Conservation (phyloP, 2,329 filamentous ascomycete genomes). For the Cyphellophora attinorum region DNA sequence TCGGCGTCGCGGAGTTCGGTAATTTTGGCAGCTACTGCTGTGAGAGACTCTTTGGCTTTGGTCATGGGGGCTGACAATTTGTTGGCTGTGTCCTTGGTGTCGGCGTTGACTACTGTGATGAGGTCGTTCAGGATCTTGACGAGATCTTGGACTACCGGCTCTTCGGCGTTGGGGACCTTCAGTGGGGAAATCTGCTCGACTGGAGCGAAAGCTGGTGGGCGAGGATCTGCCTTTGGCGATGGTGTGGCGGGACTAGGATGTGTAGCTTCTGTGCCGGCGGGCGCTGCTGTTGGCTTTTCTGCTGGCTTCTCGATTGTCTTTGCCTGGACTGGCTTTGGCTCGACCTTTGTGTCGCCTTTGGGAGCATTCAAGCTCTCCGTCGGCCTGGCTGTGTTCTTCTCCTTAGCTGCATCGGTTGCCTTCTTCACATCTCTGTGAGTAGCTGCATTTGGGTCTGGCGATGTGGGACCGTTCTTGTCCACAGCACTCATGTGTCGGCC, state of each 20-base stretch:
- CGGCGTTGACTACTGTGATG: constrained; percentile 84
- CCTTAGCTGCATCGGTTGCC: constrained; percentile 6
- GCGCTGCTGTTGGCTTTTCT: constrained; percentile 19
- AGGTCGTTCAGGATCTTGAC: constrained; percentile 95
- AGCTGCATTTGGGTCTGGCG: background rate
- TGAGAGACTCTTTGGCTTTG: constrained; percentile 77
- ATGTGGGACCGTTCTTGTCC: constrained; percentile 15
- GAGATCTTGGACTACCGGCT: constrained; percentile 84
- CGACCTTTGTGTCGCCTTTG: constrained; percentile 16
- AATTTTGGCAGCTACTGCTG: constrained; percentile 71
- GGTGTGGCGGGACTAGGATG: constrained; percentile 31
- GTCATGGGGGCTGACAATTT: constrained; percentile 70
- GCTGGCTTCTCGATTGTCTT: constrained; percentile 17
- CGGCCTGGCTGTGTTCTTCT: constrained; percentile 13
- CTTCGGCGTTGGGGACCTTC: constrained; percentile 62
- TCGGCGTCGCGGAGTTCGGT: constrained; percentile 60
- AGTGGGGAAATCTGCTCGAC: constrained; percentile 66
- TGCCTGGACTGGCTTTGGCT: constrained; percentile 6
- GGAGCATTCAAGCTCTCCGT: constrained; percentile 5
- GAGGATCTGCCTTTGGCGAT: constrained; percentile 24
- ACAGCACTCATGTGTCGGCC: constrained; percentile 38
- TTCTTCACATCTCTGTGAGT: constrained; percentile 7
- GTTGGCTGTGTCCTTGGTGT: constrained; percentile 48
- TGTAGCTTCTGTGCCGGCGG: constrained; percentile 9
- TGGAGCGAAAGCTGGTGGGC: constrained; percentile 34